Evolutionary conservation across 768 basidiomycete species (phyloP).

Genomic region (Ramaria rubella): DNA sequence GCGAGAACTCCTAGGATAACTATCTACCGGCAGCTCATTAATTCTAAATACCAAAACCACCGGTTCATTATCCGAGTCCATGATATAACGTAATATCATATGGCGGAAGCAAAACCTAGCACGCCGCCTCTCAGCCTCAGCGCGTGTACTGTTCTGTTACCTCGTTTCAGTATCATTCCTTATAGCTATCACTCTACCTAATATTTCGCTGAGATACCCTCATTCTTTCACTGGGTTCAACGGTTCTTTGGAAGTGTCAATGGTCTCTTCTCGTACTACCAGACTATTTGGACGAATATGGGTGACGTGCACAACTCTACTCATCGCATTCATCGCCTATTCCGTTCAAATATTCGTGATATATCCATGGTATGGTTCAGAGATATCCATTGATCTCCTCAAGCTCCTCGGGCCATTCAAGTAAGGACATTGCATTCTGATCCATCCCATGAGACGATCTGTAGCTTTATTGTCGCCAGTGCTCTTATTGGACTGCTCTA

Average conservation of each 20-base stretch:
- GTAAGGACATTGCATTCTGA: slow-evolving; percentile 36
- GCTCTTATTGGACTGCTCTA: slow-evolving; percentile 67
- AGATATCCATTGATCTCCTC: slow-evolving; percentile 66
- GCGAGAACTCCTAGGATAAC: slow-evolving; percentile 2
- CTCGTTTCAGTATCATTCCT: too few relatives aligned
- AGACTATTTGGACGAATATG: slow-evolving; percentile 52
- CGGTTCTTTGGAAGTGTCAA: background rate
- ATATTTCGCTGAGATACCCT: too few relatives aligned
- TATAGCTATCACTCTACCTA: too few relatives aligned
- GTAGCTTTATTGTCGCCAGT: slow-evolving; percentile 34
- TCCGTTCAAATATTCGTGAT: slow-evolving; percentile 86
- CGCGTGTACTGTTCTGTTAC: too few relatives aligned
- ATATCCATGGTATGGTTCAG: slow-evolving; percentile 87
- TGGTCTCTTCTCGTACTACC: slow-evolving; percentile 6
- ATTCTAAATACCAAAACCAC: too few relatives aligned
- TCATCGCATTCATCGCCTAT: slow-evolving; percentile 84
- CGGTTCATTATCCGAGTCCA: background rate
- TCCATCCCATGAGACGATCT: background rate
- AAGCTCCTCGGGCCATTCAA: slow-evolving; percentile 85
- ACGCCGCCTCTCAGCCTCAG: too few relatives aligned
- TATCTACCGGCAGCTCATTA: too few relatives aligned
- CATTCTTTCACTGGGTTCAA: too few relatives aligned
- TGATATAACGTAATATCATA: too few relatives aligned
- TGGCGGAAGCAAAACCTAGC: too few relatives aligned
- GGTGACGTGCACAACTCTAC: slow-evolving; percentile 60